Conservation (phyloP, 2,329 filamentous ascomycete genomes). For the Trichophyton benhamiae region DNA sequence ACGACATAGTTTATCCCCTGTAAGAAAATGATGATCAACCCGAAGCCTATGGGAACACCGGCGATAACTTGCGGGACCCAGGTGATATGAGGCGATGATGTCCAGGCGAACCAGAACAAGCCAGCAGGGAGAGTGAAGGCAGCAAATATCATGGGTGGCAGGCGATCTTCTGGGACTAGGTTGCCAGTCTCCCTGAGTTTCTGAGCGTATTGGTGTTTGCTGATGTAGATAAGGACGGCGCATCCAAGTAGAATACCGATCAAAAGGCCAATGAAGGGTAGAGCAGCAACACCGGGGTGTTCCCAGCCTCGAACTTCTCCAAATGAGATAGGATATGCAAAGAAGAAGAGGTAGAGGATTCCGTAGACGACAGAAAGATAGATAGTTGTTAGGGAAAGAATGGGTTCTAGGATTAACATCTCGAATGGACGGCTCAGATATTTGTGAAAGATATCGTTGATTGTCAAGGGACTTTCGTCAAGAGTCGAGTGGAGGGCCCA, state of each 20-base stretch:
- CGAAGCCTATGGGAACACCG: slow-evolving; percentile 33
- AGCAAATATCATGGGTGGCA: slow-evolving; percentile 35
- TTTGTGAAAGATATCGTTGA: slow-evolving; percentile 30
- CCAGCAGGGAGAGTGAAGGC: slow-evolving; percentile 32
- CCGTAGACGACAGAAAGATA: slow-evolving; percentile 31
- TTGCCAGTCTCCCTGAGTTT: slow-evolving; percentile 28
- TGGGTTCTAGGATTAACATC: slow-evolving; percentile 40
- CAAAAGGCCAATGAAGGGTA: slow-evolving; percentile 37
- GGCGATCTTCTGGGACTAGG: slow-evolving; percentile 31
- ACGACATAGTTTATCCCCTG: slow-evolving; percentile 46
- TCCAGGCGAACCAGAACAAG: slow-evolving; percentile 40
- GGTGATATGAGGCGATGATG: slow-evolving; percentile 27
- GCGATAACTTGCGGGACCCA: slow-evolving; percentile 37
- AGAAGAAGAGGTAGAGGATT: slow-evolving; percentile 26
- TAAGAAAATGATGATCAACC: slow-evolving; percentile 34
- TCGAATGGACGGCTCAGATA: slow-evolving; percentile 35
- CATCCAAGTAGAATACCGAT: slow-evolving; percentile 33
- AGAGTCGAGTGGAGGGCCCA: slow-evolving; percentile 35
- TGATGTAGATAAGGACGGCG: slow-evolving; percentile 27
- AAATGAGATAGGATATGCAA: slow-evolving; percentile 33
- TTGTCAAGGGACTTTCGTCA: slow-evolving; percentile 32
- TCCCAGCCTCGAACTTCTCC: slow-evolving; percentile 32
- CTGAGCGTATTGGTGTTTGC: slow-evolving; percentile 30
- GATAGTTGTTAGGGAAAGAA: slow-evolving; percentile 37
- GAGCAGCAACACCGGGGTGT: slow-evolving; percentile 28